Evolutionary conservation across 768 basidiomycete species (phyloP), one percentile per base, ranked within the genome.

Genomic region (Calvatia gigantea): DNA sequence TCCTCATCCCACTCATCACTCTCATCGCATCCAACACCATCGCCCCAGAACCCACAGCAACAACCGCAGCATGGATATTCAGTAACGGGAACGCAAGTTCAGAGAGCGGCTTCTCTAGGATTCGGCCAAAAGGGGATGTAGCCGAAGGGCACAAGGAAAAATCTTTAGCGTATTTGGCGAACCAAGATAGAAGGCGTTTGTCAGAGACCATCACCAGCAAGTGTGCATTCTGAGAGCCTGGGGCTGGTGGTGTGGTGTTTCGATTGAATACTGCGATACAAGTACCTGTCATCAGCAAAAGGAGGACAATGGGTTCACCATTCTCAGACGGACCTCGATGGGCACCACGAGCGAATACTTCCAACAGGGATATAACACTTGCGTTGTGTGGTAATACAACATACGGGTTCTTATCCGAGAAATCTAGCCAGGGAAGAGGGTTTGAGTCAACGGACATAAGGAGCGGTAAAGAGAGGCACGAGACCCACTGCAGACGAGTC

Each of bases 331-430:
- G 56, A 87, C 89, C 83, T 73, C 90, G 73, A 68, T 93, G 91
- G 2, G 81, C 75, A 25, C 91, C 91, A 23, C 80, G 75, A 21
- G 87, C 80, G 64, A 92, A 91, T 3, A 85, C 65, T 42, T 78
- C 75, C 4, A 93, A 70, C 1, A 92, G 70, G 2, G 82, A 78
- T 11, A 90, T 67, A 21, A 89, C 62, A 2, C 78, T 85, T 2
- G 89, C 86, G 39, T 84, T 78, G 56, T 87, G 70, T 0, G 85
- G 77, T 6, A 91, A 67, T 19, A 73, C 74, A 51, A 87, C 79
- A 28, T 91, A 74, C 7, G 87, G 85, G 58, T 93, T 92, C 75
- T 93, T 93, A 69, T 91, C 87, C 11, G 91, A 92, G 31, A 92
- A 74, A 68, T 93, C 91, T 93, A 45, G 5, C 44, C 25, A 17